phyloP scores from a whole-genome alignment of 805 yeast genomes.

The Metschnikowia vanudenii region DNA sequence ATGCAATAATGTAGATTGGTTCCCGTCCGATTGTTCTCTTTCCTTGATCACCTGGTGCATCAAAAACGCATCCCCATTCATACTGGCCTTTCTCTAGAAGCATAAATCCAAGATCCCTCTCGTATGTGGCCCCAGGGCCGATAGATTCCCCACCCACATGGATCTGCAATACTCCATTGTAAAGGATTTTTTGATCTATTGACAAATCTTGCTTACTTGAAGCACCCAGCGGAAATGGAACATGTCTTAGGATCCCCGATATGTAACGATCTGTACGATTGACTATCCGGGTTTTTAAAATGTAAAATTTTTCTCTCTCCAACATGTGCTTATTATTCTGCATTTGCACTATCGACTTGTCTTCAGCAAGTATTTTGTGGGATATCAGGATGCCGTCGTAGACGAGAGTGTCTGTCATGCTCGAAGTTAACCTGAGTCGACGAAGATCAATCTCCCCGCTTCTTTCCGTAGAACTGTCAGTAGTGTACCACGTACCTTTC shows the following conservation, averaged over 20 bases:
- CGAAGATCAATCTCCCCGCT: conserved; percentile 66
- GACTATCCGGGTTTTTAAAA: conserved; percentile 46
- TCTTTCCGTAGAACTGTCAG: conserved; percentile 26
- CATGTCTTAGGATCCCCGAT: conserved; percentile 59
- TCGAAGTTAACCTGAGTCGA: conserved; percentile 57
- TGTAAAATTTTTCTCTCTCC: conserved; percentile 48
- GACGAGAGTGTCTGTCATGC: conserved; percentile 56
- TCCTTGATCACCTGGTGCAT: conserved; percentile 21
- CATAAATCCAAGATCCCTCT: conserved; percentile 53
- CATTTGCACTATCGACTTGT: conserved; percentile 27
- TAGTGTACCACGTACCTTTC: conserved; percentile 62
- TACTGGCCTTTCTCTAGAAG: conserved; percentile 76
- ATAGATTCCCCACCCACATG: conserved; percentile 42
- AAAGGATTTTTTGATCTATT: conserved; percentile 57
- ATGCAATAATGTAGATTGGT: conserved; percentile 33
- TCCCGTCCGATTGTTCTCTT: conserved; percentile 28
- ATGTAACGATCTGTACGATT: conserved; percentile 47
- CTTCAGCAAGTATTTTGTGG: conserved; percentile 23
- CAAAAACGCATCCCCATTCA: conserved; percentile 63
- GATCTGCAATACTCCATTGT: conserved; percentile 70
- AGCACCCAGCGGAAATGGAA: conserved; percentile 40
- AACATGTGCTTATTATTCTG: conserved; percentile 8
- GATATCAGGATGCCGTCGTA: conserved; percentile 47
- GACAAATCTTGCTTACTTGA: conserved; percentile 18
- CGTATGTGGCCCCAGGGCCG: conserved; percentile 40